phyloP scores from a whole-genome alignment of 805 yeast genomes.

The Yarrowia keelungensis region DNA sequence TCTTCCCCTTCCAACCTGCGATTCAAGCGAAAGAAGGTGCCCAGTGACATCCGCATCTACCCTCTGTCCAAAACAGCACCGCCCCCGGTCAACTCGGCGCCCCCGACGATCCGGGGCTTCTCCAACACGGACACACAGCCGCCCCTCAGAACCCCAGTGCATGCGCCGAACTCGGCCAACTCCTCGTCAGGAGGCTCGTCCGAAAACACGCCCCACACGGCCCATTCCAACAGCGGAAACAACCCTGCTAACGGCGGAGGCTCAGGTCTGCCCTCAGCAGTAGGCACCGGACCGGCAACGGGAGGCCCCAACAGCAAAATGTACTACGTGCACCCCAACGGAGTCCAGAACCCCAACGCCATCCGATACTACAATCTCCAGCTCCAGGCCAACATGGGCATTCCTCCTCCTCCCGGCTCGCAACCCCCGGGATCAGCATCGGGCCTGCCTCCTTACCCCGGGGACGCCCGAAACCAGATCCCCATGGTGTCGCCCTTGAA shows the following conservation, averaged over 20 bases:
- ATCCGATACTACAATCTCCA: slow-evolving; percentile 34
- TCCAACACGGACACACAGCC: slow-evolving; percentile 5
- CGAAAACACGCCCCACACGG: slow-evolving; percentile 29
- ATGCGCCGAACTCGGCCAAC: slow-evolving; percentile 38
- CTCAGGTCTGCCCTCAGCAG: slow-evolving; percentile 7
- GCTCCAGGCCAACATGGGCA: slow-evolving; percentile 33
- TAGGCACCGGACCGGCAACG: background rate
- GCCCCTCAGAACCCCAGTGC: slow-evolving; percentile 28
- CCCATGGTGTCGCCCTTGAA: slow-evolving; percentile 29
- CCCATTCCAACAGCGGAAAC: slow-evolving; percentile 22
- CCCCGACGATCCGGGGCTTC: slow-evolving; percentile 19
- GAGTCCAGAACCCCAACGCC: slow-evolving; percentile 37
- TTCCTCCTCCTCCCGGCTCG: slow-evolving; percentile 25
- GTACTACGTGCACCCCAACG: slow-evolving; percentile 31
- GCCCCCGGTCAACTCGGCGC: slow-evolving; percentile 34
- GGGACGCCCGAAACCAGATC: slow-evolving; percentile 22
- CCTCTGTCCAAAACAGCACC: slow-evolving; percentile 21
- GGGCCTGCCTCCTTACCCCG: slow-evolving; percentile 20
- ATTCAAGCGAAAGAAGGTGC: slow-evolving; percentile 35
- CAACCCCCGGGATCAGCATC: slow-evolving; percentile 26
- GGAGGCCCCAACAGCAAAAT: background rate
- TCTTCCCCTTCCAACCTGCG: slow-evolving; percentile 28
- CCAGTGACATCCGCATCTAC: slow-evolving; percentile 33
- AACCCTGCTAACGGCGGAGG: background rate
- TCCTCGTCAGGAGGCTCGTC: slow-evolving; percentile 25